Evolutionary conservation across 2,329 filamentous ascomycete species (phyloP).

Genomic region (Clarireedia sp.): DNA sequence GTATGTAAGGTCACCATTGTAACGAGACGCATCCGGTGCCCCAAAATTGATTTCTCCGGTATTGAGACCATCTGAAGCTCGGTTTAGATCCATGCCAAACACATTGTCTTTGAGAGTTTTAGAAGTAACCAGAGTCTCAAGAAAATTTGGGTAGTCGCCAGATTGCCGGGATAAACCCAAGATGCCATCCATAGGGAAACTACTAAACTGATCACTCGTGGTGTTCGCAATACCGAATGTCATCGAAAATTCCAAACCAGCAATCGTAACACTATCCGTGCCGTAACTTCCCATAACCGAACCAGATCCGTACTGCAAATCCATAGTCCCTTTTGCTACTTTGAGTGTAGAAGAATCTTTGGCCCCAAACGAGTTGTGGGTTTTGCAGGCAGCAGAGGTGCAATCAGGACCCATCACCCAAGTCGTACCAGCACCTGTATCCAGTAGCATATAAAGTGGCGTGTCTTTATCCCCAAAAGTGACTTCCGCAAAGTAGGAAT

Average conservation of each 20-base stretch:
- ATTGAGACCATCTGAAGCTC: constrained; percentile 55
- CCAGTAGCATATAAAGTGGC: constrained; percentile 53
- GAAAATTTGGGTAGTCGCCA: constrained; percentile 52
- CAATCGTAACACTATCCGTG: constrained; percentile 59
- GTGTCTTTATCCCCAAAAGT: constrained; percentile 47
- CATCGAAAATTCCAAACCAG: constrained; percentile 54
- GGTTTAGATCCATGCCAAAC: constrained; percentile 63
- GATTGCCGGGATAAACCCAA: constrained; percentile 64
- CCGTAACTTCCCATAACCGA: constrained; percentile 59
- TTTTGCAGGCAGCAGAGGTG: constrained; percentile 53
- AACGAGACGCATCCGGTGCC: constrained; percentile 57
- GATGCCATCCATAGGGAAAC: constrained; percentile 83
- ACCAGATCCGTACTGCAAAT: constrained; percentile 70
- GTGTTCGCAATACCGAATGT: constrained; percentile 65
- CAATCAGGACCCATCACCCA: constrained; percentile 78
- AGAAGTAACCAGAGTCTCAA: constrained; percentile 52
- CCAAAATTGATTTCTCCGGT: constrained; percentile 76
- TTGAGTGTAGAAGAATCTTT: constrained; percentile 57
- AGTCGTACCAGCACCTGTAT: constrained; percentile 62
- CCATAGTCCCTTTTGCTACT: constrained; percentile 46
- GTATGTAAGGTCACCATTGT: constrained; percentile 61
- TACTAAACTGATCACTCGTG: constrained; percentile 65
- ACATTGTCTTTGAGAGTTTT: constrained; percentile 55
- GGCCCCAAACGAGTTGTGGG: constrained; percentile 63
- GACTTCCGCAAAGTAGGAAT: constrained; percentile 55